Percentiles rank a stretch among this genome's conserved stretches.
These are phyloP conservation scores for Gossypium anomalum DNA, from an alignment of 345 rosid species.

Conservation along the genomic window DNA sequence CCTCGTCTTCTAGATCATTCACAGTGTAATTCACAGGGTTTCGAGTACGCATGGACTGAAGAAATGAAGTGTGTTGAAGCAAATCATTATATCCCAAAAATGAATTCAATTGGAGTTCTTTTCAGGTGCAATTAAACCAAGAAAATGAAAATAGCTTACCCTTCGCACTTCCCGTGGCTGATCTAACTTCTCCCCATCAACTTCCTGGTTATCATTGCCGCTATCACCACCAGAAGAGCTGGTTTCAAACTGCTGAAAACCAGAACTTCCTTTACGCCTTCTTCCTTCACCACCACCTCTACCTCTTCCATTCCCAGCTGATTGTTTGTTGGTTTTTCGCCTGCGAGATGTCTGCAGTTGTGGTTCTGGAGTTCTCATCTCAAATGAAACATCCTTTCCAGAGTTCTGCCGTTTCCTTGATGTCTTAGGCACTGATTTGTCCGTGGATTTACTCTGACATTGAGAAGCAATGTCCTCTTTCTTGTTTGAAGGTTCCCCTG, in stretches of 20 bases:
- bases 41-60: constrained; percentile 28
- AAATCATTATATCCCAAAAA: neutral
- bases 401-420: constrained; percentile 29
- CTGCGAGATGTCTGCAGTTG: constrained; percentile 7
- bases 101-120: neutral
- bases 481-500: constrained; percentile 29
- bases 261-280: constrained; percentile 26
- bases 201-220: constrained; percentile 28
- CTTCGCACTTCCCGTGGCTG: constrained; percentile 43
- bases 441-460: constrained; percentile 24
- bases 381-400: constrained; percentile 25
- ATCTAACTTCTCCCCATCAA: constrained; percentile 23
- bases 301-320: constrained; percentile 33
- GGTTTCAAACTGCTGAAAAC: constrained; percentile 39
- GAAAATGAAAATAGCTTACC: constrained; percentile 41
- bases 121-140: neutral
- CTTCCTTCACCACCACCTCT: constrained; percentile 34
- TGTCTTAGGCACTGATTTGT: constrained; percentile 33
- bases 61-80: neutral
- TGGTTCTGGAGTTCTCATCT: constrained; percentile 22
- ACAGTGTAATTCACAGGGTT: constrained; percentile 48
- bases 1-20: constrained; percentile 42
- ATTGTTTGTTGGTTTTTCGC: constrained; percentile 18
- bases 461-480: constrained; percentile 26
- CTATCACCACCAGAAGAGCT: constrained; percentile 37